These are phyloP conservation scores for Cardamine chenopodiifolia DNA, from an alignment of 345 rosid genomes.

Conservation along the genomic window DNA sequence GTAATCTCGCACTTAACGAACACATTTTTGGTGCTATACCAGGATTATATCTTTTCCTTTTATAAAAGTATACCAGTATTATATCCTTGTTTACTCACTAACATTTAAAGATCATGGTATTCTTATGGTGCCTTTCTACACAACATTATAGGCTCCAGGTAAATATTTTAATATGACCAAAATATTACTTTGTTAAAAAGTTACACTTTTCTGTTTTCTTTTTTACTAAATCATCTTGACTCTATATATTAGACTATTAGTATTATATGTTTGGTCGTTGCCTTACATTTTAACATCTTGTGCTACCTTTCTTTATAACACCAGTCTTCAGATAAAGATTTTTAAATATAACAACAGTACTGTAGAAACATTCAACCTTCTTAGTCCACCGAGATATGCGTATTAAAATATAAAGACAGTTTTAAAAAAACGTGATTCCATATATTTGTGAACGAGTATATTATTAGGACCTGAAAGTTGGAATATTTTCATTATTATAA, in stretches of 20 bases:
- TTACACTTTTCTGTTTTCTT: not conserved
- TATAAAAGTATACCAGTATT: not conserved
- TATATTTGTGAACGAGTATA: no score
- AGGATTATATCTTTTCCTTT: not conserved
- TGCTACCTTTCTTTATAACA: not conserved
- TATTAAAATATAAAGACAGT: no score
- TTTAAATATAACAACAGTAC: not conserved
- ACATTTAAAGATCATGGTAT: not conserved
- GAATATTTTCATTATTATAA: no score
- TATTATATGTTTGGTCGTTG: constrained; percentile 11
- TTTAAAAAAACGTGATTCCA: no score
- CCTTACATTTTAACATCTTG: constrained; percentile 2
- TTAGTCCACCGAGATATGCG: not conserved
- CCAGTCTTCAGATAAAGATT: not conserved
- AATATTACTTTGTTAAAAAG: constrained; percentile 16
- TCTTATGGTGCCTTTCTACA: constrained; percentile 28
- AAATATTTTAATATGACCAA: constrained; percentile 14
- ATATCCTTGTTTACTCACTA: constrained; percentile 17
- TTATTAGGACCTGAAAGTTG: no score
- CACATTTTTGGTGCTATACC: no score
- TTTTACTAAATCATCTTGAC: constrained; percentile 21
- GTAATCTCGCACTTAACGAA: constrained; percentile 25
- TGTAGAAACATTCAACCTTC: not conserved
- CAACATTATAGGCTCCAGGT: constrained; percentile 21
- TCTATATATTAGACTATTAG: not conserved